Percentiles rank a stretch among this genome's conserved stretches.
These are phyloP conservation scores for Euphorbia peplus DNA, from an alignment of 345 rosid genomes.

Conservation along the genomic window DNA sequence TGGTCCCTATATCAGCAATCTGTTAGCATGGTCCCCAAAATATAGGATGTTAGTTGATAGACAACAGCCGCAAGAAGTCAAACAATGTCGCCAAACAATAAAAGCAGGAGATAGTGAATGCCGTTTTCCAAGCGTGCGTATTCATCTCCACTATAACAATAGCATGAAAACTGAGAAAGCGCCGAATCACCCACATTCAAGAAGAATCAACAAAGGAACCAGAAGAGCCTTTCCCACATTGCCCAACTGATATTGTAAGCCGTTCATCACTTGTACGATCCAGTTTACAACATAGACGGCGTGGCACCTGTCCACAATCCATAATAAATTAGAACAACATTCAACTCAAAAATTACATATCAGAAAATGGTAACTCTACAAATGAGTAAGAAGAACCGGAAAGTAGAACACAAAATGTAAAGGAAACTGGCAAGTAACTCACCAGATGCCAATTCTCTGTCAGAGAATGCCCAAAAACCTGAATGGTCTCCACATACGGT, in stretches of 20 bases:
- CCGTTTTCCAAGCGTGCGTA: slow-evolving; percentile 31
- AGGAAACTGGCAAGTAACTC: slow-evolving; percentile 15
- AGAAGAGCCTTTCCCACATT: slow-evolving; percentile 54
- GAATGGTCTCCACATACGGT: slow-evolving; percentile 50
- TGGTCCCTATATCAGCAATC: slow-evolving; percentile 35
- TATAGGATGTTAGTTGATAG: slow-evolving; percentile 25
- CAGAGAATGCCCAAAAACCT: slow-evolving; percentile 53
- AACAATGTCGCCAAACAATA: slow-evolving; percentile 14
- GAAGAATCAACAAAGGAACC: slow-evolving; percentile 44
- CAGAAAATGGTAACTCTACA: background rate
- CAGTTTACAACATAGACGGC: slow-evolving; percentile 75
- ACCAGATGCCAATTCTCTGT: slow-evolving; percentile 82
- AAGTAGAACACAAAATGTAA: background rate
- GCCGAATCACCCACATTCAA: slow-evolving; percentile 29
- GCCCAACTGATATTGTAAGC: slow-evolving; percentile 62
- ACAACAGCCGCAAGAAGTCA: slow-evolving; percentile 9
- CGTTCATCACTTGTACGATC: slow-evolving; percentile 40
- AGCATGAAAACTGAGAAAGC: slow-evolving; percentile 16
- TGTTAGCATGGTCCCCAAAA: slow-evolving; percentile 20
- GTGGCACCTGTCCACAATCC: slow-evolving; percentile 51
- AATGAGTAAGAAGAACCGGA: slow-evolving; percentile 1
- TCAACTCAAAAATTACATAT: background rate
- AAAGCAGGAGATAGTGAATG: slow-evolving; percentile 26
- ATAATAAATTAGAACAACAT: slow-evolving; percentile 3
- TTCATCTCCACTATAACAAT: slow-evolving; percentile 18